phyloP scores from a whole-genome alignment of 257 asterid species.

The Thymus mandschuricus region DNA sequence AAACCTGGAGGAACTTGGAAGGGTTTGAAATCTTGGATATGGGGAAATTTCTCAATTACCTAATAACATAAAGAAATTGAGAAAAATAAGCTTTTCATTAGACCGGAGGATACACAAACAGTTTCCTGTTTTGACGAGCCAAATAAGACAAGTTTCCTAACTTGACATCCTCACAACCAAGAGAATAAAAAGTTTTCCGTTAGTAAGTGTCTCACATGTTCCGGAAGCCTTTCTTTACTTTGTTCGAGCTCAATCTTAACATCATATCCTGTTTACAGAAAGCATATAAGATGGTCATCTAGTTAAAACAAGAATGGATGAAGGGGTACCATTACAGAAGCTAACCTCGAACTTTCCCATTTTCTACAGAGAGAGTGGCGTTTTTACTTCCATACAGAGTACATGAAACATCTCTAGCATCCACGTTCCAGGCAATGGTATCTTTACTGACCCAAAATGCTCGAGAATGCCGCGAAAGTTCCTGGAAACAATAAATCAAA shows the following conservation, averaged over 20 bases:
- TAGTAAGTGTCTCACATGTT: slow-evolving; percentile 52
- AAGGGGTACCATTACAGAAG: slow-evolving; percentile 11
- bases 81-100: slow-evolving; percentile 9
- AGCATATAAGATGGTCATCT: slow-evolving; percentile 24
- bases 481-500: slow-evolving; percentile 49
- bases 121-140: neutral
- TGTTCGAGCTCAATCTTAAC: slow-evolving; percentile 56
- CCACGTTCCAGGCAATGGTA: slow-evolving; percentile 79
- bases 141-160: slow-evolving; percentile 18
- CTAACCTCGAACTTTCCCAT: slow-evolving; percentile 67
- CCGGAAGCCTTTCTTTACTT: slow-evolving; percentile 56
- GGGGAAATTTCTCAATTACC: slow-evolving; percentile 85
- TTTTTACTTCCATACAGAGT: slow-evolving; percentile 71
- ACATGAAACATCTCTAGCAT: slow-evolving; percentile 62
- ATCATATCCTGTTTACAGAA: slow-evolving; percentile 63
- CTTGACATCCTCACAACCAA: slow-evolving; percentile 18
- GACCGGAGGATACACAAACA: neutral
- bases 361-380: slow-evolving; percentile 60
- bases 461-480: slow-evolving; percentile 53
- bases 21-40: slow-evolving; percentile 59
- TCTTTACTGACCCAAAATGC: slow-evolving; percentile 87
- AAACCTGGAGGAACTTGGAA: slow-evolving; percentile 56
- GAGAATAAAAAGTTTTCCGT: neutral
- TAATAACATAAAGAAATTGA: slow-evolving; percentile 36
- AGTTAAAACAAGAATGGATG: slow-evolving; percentile 8